These are phyloP conservation scores for Discostella stelligera DNA, from an alignment of 352 stramenopile genomes.

Conservation along the genomic window DNA sequence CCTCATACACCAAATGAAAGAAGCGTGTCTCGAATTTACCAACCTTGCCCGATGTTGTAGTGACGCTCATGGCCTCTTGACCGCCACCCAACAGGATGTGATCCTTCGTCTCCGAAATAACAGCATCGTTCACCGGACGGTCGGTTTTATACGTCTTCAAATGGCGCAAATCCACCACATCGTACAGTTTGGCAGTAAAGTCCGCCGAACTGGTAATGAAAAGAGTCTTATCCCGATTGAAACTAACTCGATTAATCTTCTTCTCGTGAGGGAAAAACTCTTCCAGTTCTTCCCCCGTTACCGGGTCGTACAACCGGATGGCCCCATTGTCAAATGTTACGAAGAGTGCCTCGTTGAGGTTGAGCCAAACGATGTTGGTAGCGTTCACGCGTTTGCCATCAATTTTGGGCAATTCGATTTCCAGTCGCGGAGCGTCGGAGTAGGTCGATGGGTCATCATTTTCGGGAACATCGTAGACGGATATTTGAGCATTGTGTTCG, in stretches of 20 bases:
- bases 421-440: slow-evolving; percentile 57
- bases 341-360: slow-evolving; percentile 85
- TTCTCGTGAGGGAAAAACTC: slow-evolving; percentile 91
- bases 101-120: slow-evolving; percentile 94
- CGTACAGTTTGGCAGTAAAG: slow-evolving; percentile 95
- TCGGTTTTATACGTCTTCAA: slow-evolving; percentile 98
- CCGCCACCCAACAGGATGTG: slow-evolving; percentile 95
- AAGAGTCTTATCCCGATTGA: slow-evolving; percentile 95
- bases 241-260: slow-evolving; percentile 94
- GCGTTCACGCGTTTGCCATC: slow-evolving; percentile 77
- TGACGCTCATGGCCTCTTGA: slow-evolving; percentile 98
- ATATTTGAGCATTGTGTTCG: slow-evolving; percentile 83
- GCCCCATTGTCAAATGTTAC: slow-evolving; percentile 84
- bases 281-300: slow-evolving; percentile 73
- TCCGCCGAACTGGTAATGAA: slow-evolving; percentile 96
- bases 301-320: slow-evolving; percentile 83
- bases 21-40: slow-evolving; percentile 96
- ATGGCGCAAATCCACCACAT: slow-evolving; percentile 92
- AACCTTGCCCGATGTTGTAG: slow-evolving; percentile 85
- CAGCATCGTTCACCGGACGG: slow-evolving; percentile 96
- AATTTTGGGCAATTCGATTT: slow-evolving; percentile 84
- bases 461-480: slow-evolving; percentile 81
- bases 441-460: slow-evolving; percentile 61
- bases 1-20: slow-evolving; percentile 98
- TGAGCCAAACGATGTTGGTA: slow-evolving; percentile 85